Evolutionary conservation across 2,329 filamentous ascomycete species (phyloP), one percentile per base, ranked within the genome.

Genomic region (Fusarium sp.): DNA sequence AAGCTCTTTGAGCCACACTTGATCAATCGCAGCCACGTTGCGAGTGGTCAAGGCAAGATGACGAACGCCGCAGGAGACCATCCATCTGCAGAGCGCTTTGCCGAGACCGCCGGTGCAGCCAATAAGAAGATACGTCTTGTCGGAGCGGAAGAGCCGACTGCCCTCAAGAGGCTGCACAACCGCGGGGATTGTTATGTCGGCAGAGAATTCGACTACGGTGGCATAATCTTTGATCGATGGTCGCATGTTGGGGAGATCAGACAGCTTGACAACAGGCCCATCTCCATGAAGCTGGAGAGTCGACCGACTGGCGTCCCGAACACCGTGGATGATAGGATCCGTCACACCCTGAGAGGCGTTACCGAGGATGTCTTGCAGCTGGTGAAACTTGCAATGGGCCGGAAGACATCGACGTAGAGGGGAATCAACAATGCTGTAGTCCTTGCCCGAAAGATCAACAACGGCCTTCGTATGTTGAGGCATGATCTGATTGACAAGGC

Each of bases 41-140:
- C 60, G 41, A n/a, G 52, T 63, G 14, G 60, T 63, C 35, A 63
- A 28, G 18, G 60, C 60, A 28, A 63, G 36, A 5, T 63, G 60
- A 4, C 60, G 60, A 9, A 58, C 42, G 5, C 60, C 60, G 11
- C 33, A 63, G 4, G 35, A 47, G 2, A 58, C 52, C 60, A 63
- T 63, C 60, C 60, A 63, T 28, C 60, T 22, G 15, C 60, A 63
- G 2, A 63, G 52, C 2, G 60, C 60, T 14, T 63, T 58, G 2
- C 60, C 60, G 20, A 63, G 52, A 41, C 60, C 60, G 35, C 60
- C 60, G 12, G 52, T 63, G 14, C 20, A 63, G 5, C 60, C 52
- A 13, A 63, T n/a, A 2, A 63, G 26, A 35, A 63, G 60, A 33
- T 63, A 63, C 1, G 52, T 58, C 41, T 58, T 63, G 18, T 48